Evolutionary conservation across 202 grass and related monocot species (phyloP), one percentile per base, ranked within the genome.

Genomic region (Eragrostis tef): DNA sequence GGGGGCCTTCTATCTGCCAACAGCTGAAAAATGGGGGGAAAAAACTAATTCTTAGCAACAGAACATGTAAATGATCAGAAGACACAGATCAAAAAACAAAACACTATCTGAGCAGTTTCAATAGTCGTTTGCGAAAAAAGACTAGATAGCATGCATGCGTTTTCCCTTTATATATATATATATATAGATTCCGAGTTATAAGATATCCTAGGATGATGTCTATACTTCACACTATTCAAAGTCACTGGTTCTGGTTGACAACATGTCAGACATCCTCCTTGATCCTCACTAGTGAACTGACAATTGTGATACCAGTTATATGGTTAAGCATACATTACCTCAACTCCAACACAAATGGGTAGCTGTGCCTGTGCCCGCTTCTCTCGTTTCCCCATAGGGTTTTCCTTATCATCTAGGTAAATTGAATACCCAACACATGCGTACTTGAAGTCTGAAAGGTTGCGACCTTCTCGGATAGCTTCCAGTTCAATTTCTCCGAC

Each of bases 341-440:
- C 92, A 26, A 95, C 74, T 43, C 95, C 95, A 59, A 86, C 80
- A 88, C 95, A 98, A 73, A 91, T 85, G 73, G 95, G 95, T 49
- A 98, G 80, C 22, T 87, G 70, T 0, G 90, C 77, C 19, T 81
- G 73, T 6, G 83, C 60, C 11, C 80, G 81, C 67, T 81, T 95
- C 54, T 93, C 88, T 67, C 11, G 77, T 80, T 87, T 85, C 11
- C 71, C 87, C 10, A 61, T 11, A 48, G 87, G 41, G 62, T 47
- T 84, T 20, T 90, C 83, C 80, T 98, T 94, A 57, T 88, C 87
- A 65, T 93, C 87, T 67, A 95, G 73, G 49, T 91, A 95, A 34
- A 98, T 73, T 13, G 95, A 98, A 90, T 98, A 93, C 45, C 95
- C 95, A 62, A 91, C 46, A 27, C 95, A 98, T 71, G 70, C 84